These are phyloP conservation scores for Lignosus rhinocerotis DNA, from an alignment of 1,284 basidiomycete species.

Conservation along the genomic window DNA sequence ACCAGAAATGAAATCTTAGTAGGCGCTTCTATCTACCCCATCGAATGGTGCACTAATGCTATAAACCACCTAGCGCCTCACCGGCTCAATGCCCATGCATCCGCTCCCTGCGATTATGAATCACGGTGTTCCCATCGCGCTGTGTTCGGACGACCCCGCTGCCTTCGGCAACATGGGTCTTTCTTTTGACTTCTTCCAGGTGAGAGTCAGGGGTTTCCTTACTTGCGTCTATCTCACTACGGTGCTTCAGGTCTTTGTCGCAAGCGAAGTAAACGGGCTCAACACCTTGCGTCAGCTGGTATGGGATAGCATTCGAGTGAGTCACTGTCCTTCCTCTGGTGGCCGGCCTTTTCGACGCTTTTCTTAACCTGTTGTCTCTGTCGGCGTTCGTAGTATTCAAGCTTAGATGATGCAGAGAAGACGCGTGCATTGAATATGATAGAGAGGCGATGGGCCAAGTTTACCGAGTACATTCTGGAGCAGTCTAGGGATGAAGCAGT, in stretches of 20 bases:
- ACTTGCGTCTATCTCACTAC: neutral
- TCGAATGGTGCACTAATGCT: neutral
- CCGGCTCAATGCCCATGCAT: conserved; percentile 76
- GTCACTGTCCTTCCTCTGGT: conserved; percentile 3
- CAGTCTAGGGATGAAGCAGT: neutral
- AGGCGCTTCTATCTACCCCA: conserved; percentile 13
- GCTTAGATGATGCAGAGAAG: neutral
- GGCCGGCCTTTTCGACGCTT: too few species aligned
- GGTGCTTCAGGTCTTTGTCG: conserved; percentile 53
- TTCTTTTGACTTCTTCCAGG: conserved; percentile 74
- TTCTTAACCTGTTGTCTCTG: too few species aligned
- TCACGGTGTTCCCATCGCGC: conserved; percentile 65
- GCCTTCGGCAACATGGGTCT: conserved; percentile 79
- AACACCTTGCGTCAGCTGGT: conserved; percentile 60
- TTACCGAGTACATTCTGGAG: neutral
- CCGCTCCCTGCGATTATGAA: conserved; percentile 68
- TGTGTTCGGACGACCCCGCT: conserved; percentile 74
- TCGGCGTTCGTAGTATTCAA: neutral
- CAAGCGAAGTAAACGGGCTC: conserved; percentile 65
- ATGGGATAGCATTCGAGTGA: conserved; percentile 63
- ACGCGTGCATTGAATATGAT: neutral
- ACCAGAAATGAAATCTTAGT: conserved; percentile 69
- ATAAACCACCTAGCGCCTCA: conserved; percentile 48
- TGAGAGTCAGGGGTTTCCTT: conserved; percentile 16
- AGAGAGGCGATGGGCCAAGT: neutral